These are phyloP conservation scores for Filosporella fistucella DNA, from an alignment of 495 filamentous ascomycete species.

Conservation along the genomic window DNA sequence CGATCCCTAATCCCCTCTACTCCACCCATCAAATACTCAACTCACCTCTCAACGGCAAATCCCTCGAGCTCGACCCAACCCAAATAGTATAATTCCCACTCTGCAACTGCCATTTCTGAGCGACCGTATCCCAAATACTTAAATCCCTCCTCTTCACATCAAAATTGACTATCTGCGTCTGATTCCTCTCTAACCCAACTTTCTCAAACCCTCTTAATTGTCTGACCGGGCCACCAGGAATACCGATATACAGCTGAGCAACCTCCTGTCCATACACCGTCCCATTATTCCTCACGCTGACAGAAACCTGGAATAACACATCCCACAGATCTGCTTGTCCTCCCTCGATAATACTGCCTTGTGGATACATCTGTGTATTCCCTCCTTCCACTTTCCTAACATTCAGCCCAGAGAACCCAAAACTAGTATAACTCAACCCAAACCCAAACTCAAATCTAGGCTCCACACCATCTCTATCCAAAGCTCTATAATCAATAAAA, in stretches of 20 bases:
- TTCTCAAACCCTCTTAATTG: constrained; percentile 37
- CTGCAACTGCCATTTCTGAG: constrained; percentile 57
- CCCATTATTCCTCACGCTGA: constrained; percentile 45
- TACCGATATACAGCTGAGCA: constrained; percentile 50
- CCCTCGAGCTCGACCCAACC: constrained; percentile 64
- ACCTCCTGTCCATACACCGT: constrained; percentile 39
- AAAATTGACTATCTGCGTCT: constrained; percentile 42
- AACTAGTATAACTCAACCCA: constrained; percentile 64
- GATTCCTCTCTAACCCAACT: constrained; percentile 53
- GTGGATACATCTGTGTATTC: constrained; percentile 29
- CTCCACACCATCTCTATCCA: constrained; percentile 53
- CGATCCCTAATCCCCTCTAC: too few relatives aligned
- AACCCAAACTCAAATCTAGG: constrained; percentile 70
- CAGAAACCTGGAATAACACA: constrained; percentile 44
- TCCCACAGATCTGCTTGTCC: constrained; percentile 61
- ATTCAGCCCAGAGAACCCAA: constrained; percentile 38
- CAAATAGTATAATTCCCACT: constrained; percentile 39
- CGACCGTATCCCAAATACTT: constrained; percentile 60
- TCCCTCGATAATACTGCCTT: constrained; percentile 44
- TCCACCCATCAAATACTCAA: too few relatives aligned
- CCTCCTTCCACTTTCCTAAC: constrained; percentile 26
- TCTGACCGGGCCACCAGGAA: constrained; percentile 48
- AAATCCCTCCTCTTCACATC: constrained; percentile 58
- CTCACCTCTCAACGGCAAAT: constrained; percentile 50
- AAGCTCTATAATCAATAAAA: constrained; percentile 63